phyloP scores from a whole-genome alignment of 2,329 filamentous ascomycete species.

The Alternaria brassicicola region DNA sequence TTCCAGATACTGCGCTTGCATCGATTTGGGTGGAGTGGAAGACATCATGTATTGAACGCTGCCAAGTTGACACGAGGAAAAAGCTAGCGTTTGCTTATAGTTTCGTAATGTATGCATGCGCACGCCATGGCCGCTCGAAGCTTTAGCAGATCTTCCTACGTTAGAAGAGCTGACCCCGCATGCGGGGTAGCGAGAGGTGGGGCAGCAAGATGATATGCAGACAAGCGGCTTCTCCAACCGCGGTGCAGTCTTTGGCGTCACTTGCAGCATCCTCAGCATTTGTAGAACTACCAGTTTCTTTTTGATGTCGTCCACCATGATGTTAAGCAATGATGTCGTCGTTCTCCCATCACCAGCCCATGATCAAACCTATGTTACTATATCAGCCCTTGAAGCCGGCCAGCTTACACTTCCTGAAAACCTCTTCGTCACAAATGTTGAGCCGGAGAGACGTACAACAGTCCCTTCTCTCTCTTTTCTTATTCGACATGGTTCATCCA shows the following conservation, averaged over 20 bases:
- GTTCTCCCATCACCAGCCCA: conserved; percentile 28
- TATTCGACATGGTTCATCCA: conserved; percentile 53
- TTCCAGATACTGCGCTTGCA: conserved; percentile 53
- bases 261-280: not conserved
- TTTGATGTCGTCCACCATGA: conserved; percentile 2
- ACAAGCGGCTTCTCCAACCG: not conserved
- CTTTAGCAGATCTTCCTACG: not conserved
- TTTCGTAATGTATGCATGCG: not conserved
- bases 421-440: conserved; percentile 55
- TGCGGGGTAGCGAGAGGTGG: conserved; percentile 36
- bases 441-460: conserved; percentile 52
- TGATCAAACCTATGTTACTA: conserved; percentile 37
- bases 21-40: conserved; percentile 30
- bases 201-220: conserved; percentile 17
- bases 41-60: conserved; percentile 17
- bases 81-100: not conserved
- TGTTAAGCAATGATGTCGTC: conserved; percentile 11
- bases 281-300: not conserved
- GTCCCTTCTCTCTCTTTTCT: conserved; percentile 63
- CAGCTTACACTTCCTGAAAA: conserved; percentile 56
- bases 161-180: conserved; percentile 25
- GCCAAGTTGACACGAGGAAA: not conserved
- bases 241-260: not conserved
- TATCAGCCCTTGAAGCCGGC: conserved; percentile 42
- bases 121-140: not conserved